Evolutionary conservation across 495 filamentous ascomycete species (phyloP).

Genomic region (Talaromyces borbonicus): DNA sequence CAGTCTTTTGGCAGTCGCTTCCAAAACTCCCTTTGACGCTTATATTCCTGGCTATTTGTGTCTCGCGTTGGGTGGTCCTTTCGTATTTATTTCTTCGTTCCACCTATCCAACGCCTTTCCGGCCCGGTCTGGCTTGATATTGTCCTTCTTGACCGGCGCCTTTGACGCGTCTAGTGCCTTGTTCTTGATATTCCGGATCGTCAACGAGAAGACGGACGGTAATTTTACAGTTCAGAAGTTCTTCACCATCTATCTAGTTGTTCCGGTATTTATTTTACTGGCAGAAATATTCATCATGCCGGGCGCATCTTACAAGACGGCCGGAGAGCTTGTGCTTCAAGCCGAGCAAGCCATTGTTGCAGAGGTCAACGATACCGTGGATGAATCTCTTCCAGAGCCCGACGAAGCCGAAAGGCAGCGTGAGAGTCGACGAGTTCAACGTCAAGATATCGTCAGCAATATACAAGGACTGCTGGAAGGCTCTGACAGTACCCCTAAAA

Average conservation of each 20-base stretch:
- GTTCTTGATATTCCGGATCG: constrained; percentile 74
- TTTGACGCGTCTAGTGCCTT: constrained; percentile 86
- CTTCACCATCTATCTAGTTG: constrained; percentile 67
- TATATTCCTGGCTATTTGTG: constrained; percentile 75
- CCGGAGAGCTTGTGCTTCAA: constrained; percentile 68
- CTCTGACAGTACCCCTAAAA: constrained; percentile 34
- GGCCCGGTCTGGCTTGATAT: constrained; percentile 69
- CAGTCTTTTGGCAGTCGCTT: constrained; percentile 59
- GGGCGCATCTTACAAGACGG: constrained; percentile 72
- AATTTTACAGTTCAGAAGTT: constrained; percentile 57
- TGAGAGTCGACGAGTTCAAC: constrained; percentile 52
- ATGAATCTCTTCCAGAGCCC: constrained; percentile 37
- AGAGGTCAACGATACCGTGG: constrained; percentile 48
- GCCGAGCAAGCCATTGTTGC: constrained; percentile 45
- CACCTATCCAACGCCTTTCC: constrained; percentile 92
- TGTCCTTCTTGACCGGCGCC: constrained; percentile 77
- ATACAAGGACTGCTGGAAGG: constrained; percentile 63
- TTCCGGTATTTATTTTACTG: constrained; percentile 59
- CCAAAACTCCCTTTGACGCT: constrained; percentile 52
- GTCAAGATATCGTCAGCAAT: constrained; percentile 58
- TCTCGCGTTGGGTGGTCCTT: constrained; percentile 77
- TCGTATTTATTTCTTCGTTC: constrained; percentile 84
- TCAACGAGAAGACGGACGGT: constrained; percentile 54
- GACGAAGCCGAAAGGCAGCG: constrained; percentile 47
- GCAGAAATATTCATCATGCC: constrained; percentile 73